phyloP scores from a whole-genome alignment of 306 rosid species.

The Glycyrrhiza uralensis region DNA sequence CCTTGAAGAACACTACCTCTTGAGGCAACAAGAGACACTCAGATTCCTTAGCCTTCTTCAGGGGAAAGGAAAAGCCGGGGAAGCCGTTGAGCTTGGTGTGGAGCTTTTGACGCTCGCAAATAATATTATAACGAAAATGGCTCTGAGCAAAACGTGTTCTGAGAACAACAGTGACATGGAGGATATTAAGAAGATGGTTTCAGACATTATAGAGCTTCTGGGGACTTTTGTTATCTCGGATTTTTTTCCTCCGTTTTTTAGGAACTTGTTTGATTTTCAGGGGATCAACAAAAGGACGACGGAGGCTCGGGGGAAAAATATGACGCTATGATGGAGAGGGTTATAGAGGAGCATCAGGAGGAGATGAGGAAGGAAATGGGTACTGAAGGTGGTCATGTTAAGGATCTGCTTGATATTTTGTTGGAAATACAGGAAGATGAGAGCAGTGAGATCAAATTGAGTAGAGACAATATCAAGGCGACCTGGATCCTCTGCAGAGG shows the following conservation, averaged over 20 bases:
- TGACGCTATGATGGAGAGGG: conserved; percentile 50
- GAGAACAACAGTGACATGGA: conserved; percentile 38
- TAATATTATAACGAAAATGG: conserved; percentile 53
- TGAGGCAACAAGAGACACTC: conserved; percentile 43
- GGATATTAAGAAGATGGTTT: conserved; percentile 38
- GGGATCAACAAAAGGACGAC: conserved; percentile 36
- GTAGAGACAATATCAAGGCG: conserved; percentile 56
- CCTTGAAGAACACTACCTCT: conserved; percentile 30
- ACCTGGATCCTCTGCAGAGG: too few species aligned
- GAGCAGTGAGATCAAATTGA: conserved; percentile 40
- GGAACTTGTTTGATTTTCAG: conserved; percentile 49
- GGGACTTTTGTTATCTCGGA: conserved; percentile 53
- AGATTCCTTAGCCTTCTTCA: conserved; percentile 18
- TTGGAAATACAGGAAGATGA: conserved; percentile 47
- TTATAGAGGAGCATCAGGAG: conserved; percentile 43
- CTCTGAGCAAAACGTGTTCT: conserved; percentile 30
- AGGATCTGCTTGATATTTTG: conserved; percentile 53
- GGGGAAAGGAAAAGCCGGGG: conserved; percentile 24
- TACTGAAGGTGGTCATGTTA: neutral
- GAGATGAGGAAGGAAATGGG: neutral
- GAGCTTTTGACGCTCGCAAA: conserved; percentile 36
- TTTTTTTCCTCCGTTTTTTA: conserved; percentile 48
- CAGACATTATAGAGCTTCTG: conserved; percentile 27
- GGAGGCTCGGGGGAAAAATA: conserved; percentile 31
- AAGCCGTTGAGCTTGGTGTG: conserved; percentile 39